Base-by-base conservation (phyloP, 768 basidiomycete species). In the Mycena filopes region DNA sequence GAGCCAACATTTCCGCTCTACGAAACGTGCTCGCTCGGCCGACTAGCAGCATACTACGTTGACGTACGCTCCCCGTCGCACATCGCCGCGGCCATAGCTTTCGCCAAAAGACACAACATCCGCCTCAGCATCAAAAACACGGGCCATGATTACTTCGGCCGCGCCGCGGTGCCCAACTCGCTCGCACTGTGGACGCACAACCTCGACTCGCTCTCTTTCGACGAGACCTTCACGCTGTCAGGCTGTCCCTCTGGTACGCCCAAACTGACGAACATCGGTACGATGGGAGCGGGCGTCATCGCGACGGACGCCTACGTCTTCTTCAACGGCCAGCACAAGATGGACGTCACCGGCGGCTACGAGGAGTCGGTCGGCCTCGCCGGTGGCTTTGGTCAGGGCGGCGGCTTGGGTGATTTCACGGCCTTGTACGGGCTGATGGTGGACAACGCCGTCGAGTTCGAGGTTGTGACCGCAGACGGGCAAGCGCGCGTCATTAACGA, bases 281-380 rank as follows among this genome's bases (percentile, higher is more conserved):
- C 56, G 56, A 58, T 58, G 56, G 56, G 56, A 48, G 56, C 57
- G 57, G 57, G 57, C 26, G 40, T 59, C 38, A 59, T 59, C 57
- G 57, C 57, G 31, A 41, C 57, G 47, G 57, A 59, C 57, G 57
- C 57, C 47, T 59, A 59, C 47, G 57, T 50, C 47, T 59, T 59
- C 57, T 59, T 59, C 47, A 59, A 59, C 57, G 57, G 57, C 57
- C 57, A 59, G 57, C 57, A 59, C 57, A 59, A 58, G 56, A 58
- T 58, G 56, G 56, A 58, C 56, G 48, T 58, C 56, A 58, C 56
- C 56, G 56, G 56, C 56, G 56, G 56, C 46, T 58, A 38, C 56
- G 45, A 58, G 56, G 56, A 58, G 56, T 58, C 56, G 56, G 56
- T 58, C 56, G 56, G 56, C 56, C 47, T 60, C 49, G 41, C 49